phyloP scores from a whole-genome alignment of 805 yeast species.

The Komagataella ulmi region DNA sequence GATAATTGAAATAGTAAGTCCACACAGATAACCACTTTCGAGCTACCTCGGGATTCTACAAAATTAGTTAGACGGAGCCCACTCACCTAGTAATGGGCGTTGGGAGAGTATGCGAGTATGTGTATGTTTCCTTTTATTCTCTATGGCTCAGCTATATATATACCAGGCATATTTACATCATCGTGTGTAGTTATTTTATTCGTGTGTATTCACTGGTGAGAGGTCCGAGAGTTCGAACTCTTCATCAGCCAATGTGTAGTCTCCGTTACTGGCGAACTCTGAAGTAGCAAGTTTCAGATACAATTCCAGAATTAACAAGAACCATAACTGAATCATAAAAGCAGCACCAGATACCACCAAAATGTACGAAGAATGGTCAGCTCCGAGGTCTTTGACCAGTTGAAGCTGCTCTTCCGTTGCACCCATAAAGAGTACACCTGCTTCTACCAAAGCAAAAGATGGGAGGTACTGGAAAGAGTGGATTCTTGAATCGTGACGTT shows the following conservation, averaged over 20 bases:
- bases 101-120: background rate
- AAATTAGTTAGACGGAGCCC: no score
- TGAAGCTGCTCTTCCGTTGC: conserved; percentile 84
- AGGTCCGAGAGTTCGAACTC: conserved; percentile 40
- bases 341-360: conserved; percentile 63
- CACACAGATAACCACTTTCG: background rate
- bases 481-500: conserved; percentile 26
- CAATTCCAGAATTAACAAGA: conserved; percentile 41
- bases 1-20: background rate
- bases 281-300: conserved; percentile 24
- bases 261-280: background rate
- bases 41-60: background rate
- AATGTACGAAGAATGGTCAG: conserved; percentile 79
- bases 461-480: conserved; percentile 77
- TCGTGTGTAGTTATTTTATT: background rate
- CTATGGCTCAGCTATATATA: background rate
- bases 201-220: conserved; percentile 9
- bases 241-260: conserved; percentile 38
- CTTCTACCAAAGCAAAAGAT: conserved; percentile 61
- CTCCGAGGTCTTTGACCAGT: conserved; percentile 57
- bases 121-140: background rate
- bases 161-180: background rate
- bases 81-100: background rate
- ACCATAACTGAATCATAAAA: conserved; percentile 56
- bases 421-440: conserved; percentile 81